These are phyloP conservation scores for Eimeria acervulina DNA, from an alignment of 169 alveolate genomes.

Conservation along the genomic window DNA sequence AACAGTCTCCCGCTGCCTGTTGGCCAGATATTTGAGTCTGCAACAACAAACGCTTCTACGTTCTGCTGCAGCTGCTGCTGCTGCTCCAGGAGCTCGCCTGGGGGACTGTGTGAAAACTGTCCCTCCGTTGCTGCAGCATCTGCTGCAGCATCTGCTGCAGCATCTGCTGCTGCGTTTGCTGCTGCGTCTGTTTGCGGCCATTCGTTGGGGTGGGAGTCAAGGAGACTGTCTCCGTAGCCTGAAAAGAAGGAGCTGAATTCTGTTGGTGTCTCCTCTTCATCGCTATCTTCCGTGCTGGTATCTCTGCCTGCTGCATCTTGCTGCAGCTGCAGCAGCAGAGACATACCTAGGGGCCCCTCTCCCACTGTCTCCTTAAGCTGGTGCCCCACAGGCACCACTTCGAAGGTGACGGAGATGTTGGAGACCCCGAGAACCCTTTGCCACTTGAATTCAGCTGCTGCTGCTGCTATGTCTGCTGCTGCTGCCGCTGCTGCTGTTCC, in stretches of 20 bases:
- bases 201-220: background rate
- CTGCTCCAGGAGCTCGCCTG: background rate
- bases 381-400: background rate
- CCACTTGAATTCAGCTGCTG: background rate
- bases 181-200: background rate
- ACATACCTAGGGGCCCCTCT: slow-evolving; percentile 23
- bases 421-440: background rate
- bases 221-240: background rate
- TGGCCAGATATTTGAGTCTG: background rate
- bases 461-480: background rate
- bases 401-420: background rate
- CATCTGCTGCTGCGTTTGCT: background rate
- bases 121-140: background rate
- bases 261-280: slow-evolving; percentile 1
- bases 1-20: background rate
- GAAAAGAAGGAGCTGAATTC: background rate
- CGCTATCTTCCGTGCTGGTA: background rate
- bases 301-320: slow-evolving; percentile 8
- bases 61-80: background rate
- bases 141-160: background rate
- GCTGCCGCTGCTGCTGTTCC: slow-evolving; percentile 39
- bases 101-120: background rate
- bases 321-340: slow-evolving; percentile 49
- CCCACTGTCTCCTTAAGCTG: slow-evolving; percentile 4
- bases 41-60: background rate